Evolutionary conservation across 176 grass and related monocot genomes (phyloP), one percentile per base, ranked within the genome.

Genomic region (Rhynchospora breviuscula): DNA sequence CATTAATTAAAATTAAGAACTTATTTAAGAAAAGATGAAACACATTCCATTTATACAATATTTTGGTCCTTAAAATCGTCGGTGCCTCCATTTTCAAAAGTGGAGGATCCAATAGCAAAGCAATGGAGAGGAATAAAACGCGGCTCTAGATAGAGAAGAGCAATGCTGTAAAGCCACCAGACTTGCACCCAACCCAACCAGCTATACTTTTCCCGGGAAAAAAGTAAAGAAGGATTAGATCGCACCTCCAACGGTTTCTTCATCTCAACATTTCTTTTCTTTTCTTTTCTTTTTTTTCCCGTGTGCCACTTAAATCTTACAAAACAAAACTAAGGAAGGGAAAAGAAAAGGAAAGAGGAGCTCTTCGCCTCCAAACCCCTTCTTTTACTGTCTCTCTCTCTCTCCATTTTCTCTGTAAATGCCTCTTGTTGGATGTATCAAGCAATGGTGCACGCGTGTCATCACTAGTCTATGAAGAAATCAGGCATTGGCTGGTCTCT

Each of bases 161-260:
- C 35, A 40, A 40, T 31, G 73, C 13, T 78, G 51, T 54, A 78
- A 78, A 78, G 73, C 51, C 31, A 78, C 73, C 73, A 57, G 12
- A 57, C 25, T 78, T 78, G 51, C 51, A 78, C 73, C 73, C 48
- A 78, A 78, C 73, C 73, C 48, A 78, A 78, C 51, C 73, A 78
- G 48, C 73, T 78, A 14, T 78, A 76, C 67, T 71, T 70, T 71
- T 71, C 40, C 67, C 67, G 40, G 40, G 67, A 46, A 71, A 71
- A 70, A 46, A 71, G 40, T 46, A 71, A 25, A 73, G 44, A 21
- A 60, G 15, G 69, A 76, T 56, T 57, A 56, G 73, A 78, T 78
- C 73, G 51, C 73, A 78, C 73, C 51, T 57, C 49, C 73, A 78
- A 78, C 73, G 73, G 73, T 78, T 78, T 78, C 73, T 57, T 53